Evolutionary conservation across 1,284 basidiomycete genomes (phyloP).

Genomic region (Exobasidium cylindrosporum): DNA sequence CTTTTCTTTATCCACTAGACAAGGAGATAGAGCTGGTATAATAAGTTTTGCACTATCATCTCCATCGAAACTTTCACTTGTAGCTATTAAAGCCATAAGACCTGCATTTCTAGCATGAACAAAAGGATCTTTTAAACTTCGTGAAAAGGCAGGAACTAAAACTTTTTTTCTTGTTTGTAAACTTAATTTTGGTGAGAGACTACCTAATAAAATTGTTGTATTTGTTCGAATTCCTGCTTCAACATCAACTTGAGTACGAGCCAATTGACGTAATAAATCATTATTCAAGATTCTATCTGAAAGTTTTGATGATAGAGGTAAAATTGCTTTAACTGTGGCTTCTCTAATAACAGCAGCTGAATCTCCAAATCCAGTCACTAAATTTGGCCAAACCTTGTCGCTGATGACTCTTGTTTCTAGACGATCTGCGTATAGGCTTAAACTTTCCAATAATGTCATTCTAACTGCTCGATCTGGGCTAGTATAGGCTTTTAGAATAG

Average conservation of each 20-base stretch:
- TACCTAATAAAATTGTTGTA: constrained; percentile 91
- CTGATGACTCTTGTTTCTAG: constrained; percentile 78
- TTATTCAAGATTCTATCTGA: constrained; percentile 92
- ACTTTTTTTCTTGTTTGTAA: constrained; percentile 90
- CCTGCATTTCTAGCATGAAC: constrained; percentile 91
- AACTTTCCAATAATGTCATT: constrained; percentile 84
- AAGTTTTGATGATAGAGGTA: constrained; percentile 73
- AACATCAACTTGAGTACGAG: constrained; percentile 84
- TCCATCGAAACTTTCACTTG: constrained; percentile 75
- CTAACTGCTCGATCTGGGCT: constrained; percentile 76
- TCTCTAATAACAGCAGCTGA: constrained; percentile 90
- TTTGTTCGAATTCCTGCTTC: constrained; percentile 96
- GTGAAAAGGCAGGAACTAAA: constrained; percentile 87
- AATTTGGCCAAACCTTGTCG: constrained; percentile 87
- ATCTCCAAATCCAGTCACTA: constrained; percentile 93
- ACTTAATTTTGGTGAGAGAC: constrained; percentile 78
- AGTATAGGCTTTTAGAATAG: constrained; percentile 41
- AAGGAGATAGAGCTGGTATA: constrained; percentile 43
- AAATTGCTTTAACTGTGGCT: constrained; percentile 85
- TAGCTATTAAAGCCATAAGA: constrained; percentile 93
- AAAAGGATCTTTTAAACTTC: constrained; percentile 85
- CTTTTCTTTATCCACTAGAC: constrained; percentile 48
- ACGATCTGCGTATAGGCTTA: constrained; percentile 79
- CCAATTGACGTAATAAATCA: constrained; percentile 85
- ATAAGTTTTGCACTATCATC: constrained; percentile 41